Percentiles rank a stretch among this genome's conserved stretches.
Conservation (phyloP, 768 basidiomycete genomes). For the Mycena pura region DNA sequence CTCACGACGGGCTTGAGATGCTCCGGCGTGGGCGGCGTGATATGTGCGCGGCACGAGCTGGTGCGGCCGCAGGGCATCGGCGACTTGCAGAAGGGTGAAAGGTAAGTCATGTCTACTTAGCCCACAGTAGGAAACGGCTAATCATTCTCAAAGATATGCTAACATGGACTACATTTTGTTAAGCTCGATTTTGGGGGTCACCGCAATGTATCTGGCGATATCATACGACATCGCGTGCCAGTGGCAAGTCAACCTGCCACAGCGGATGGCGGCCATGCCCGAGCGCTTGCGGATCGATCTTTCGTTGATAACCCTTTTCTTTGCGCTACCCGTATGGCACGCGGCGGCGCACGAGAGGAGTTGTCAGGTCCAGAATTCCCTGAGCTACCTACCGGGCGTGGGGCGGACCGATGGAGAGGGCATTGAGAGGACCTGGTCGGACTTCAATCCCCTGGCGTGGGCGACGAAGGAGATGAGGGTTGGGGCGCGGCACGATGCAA, state of each 20-base stretch:
- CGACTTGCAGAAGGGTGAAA: conserved; percentile 33
- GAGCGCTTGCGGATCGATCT: neutral
- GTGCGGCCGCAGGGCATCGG: conserved; percentile 26
- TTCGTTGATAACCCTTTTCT: neutral
- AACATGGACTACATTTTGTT: conserved; percentile 34
- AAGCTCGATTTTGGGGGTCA: conserved; percentile 7
- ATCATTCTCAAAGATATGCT: conserved; percentile 18
- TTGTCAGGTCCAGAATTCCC: conserved; percentile 18
- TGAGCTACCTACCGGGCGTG: conserved; percentile 13
- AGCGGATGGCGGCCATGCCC: neutral
- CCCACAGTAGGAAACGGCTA: neutral
- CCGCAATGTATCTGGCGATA: neutral
- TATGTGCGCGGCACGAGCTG: conserved; percentile 27
- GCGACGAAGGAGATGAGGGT: conserved; percentile 41
- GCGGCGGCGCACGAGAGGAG: conserved; percentile 18
- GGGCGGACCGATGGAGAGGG: conserved; percentile 19
- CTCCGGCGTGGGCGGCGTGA: conserved; percentile 16
- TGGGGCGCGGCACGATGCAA: conserved; percentile 26
- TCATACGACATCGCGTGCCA: conserved; percentile 38
- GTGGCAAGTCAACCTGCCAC: conserved; percentile 10
- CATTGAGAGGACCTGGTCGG: conserved; percentile 36
- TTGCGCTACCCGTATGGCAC: conserved; percentile 25
- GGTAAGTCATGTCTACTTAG: conserved; percentile 14
- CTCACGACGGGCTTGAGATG: conserved; percentile 12
- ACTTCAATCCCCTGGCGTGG: conserved; percentile 26